A percentile compares a stretch with the other conserved stretches of the same genome.
Conservation (phyloP, 1,284 basidiomycete species). For the Pascua guehoae region DNA sequence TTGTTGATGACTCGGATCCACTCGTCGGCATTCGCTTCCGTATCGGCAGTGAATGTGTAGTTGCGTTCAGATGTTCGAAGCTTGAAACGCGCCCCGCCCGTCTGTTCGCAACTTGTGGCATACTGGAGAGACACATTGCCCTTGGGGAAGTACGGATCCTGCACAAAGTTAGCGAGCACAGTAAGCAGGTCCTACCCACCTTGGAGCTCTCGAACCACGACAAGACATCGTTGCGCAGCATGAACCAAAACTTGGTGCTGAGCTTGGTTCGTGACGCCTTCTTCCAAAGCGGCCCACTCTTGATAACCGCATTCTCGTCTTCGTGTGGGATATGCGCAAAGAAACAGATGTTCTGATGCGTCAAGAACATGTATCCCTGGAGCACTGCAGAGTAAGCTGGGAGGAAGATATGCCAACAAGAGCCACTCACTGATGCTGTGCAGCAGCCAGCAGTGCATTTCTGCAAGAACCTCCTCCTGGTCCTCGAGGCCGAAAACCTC, state of each 20-base stretch:
- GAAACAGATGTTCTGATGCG: conserved; percentile 87
- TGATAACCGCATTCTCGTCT: conserved; percentile 65
- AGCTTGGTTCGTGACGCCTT: conserved; percentile 79
- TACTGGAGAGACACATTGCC: conserved; percentile 92
- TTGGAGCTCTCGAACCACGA: conserved; percentile 94
- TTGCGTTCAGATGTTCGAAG: conserved; percentile 74
- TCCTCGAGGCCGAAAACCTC: conserved; percentile 77
- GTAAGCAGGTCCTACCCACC: conserved; percentile 52
- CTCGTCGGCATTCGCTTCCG: conserved; percentile 73
- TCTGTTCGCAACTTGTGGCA: conserved; percentile 77
- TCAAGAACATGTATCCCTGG: conserved; percentile 95
- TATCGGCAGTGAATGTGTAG: conserved; percentile 70
- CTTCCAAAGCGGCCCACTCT: conserved; percentile 79
- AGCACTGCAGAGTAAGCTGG: conserved; percentile 58
- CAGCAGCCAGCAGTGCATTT: conserved; percentile 84
- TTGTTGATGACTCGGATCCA: conserved; percentile 92
- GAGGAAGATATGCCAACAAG: neutral
- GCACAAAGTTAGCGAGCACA: neutral
- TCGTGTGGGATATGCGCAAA: conserved; percentile 89
- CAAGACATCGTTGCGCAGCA: conserved; percentile 85
- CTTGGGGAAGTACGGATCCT: conserved; percentile 95
- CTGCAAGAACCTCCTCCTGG: conserved; percentile 78
- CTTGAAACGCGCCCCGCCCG: conserved; percentile 68
- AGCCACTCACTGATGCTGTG: conserved; percentile 72
- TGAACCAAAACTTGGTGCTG: conserved; percentile 89